These are phyloP conservation scores for Diddensiella santjacobensis DNA, from an alignment of 805 yeast species.

Conservation along the genomic window DNA sequence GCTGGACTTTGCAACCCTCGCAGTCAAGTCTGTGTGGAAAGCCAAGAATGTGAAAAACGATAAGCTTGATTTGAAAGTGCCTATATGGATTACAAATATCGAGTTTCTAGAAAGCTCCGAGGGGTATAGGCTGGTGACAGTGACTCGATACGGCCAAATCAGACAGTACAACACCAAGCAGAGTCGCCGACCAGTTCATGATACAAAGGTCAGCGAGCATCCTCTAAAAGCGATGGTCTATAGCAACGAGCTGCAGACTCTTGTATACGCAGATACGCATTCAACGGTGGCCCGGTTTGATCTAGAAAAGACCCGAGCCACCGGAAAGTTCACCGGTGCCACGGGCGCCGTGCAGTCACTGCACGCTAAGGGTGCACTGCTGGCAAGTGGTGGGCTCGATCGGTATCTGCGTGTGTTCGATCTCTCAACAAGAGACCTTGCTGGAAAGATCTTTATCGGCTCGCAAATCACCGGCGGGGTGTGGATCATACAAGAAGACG, in stretches of 20 bases:
- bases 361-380: constrained; percentile 30
- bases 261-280: constrained; percentile 72
- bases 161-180: constrained; percentile 66
- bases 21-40: constrained; percentile 45
- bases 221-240: constrained; percentile 42
- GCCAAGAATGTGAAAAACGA: constrained; percentile 84
- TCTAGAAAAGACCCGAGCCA: constrained; percentile 22
- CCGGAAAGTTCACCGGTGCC: constrained; percentile 72
- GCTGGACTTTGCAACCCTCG: constrained; percentile 33
- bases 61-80: constrained; percentile 72
- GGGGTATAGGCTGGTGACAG: constrained; percentile 43
- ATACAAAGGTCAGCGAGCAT: constrained; percentile 51
- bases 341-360: constrained; percentile 62
- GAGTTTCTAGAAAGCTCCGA: constrained; percentile 41
- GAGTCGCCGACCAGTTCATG: constrained; percentile 65
- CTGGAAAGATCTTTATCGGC: constrained; percentile 73
- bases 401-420: constrained; percentile 80
- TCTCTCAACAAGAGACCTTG: constrained; percentile 49
- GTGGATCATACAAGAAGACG: constrained; percentile 47
- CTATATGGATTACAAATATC: constrained; percentile 70
- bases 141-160: constrained; percentile 73
- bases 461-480: constrained; percentile 58
- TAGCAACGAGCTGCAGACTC: constrained; percentile 34
- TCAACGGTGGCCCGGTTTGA: constrained; percentile 58
- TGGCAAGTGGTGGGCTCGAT: constrained; percentile 83